Conservation (phyloP, 2,329 filamentous ascomycete genomes). For the Fusarium pseudograminearum region DNA sequence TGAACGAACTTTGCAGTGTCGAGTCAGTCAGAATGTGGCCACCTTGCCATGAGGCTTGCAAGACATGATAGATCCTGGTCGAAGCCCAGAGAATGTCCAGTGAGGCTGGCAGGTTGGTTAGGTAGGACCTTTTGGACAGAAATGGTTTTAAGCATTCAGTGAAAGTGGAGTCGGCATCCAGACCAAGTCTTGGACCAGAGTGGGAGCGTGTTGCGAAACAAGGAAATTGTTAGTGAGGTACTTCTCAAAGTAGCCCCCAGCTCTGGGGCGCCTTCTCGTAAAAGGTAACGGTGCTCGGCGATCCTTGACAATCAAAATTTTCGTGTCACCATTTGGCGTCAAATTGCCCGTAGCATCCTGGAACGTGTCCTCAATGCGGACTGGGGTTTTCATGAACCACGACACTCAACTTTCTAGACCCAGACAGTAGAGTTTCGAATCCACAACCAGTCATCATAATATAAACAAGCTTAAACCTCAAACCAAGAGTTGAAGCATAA, state of each 20-base stretch:
- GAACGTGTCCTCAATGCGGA: constrained; percentile 39
- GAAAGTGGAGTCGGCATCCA: constrained; percentile 26
- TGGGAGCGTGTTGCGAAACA: constrained; percentile 16
- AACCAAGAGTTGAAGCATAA: background rate
- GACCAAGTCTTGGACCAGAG: constrained; percentile 11
- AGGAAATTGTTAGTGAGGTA: constrained; percentile 57
- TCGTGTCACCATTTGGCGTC: constrained; percentile 46
- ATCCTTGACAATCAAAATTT: constrained; percentile 51
- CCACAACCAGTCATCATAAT: background rate
- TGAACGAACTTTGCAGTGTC: constrained; percentile 16
- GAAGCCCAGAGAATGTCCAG: constrained; percentile 37
- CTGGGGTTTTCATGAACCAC: constrained; percentile 11
- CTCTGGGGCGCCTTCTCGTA: constrained; percentile 45
- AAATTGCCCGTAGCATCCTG: constrained; percentile 32
- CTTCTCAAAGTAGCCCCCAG: constrained; percentile 43
- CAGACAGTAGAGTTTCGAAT: background rate
- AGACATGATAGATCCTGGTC: constrained; percentile 33
- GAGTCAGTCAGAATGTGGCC: constrained; percentile 21
- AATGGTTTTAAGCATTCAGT: constrained; percentile 8
- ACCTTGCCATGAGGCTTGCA: constrained; percentile 25
- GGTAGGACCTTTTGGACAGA: constrained; percentile 29
- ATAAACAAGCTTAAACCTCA: background rate
- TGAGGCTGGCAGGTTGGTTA: constrained; percentile 42
- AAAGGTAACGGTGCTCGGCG: constrained; percentile 48
- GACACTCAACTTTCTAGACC: background rate